These are phyloP conservation scores for Bauhinia variegata DNA, from an alignment of 306 rosid species.

Conservation along the genomic window DNA sequence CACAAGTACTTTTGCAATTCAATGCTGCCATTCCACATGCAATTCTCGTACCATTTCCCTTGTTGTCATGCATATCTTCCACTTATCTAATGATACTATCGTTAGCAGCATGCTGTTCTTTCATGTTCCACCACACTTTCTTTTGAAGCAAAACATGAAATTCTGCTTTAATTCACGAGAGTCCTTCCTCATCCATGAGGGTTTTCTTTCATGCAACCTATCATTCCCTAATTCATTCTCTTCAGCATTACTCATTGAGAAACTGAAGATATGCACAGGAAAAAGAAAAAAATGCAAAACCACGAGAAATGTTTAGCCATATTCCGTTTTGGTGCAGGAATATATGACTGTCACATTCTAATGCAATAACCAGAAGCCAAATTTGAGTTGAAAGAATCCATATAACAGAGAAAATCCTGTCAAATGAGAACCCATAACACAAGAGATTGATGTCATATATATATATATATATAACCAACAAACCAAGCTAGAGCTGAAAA, in stretches of 20 bases:
- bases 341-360: neutral
- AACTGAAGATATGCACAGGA: neutral
- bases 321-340: neutral
- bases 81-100: neutral
- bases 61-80: neutral
- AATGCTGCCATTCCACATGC: neutral
- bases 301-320: neutral
- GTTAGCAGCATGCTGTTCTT: neutral
- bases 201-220: no score
- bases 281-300: slow-evolving; percentile 5
- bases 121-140: neutral
- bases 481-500: no score
- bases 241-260: no score
- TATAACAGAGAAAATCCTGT: no score
- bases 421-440: no score
- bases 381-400: neutral
- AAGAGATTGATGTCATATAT: no score
- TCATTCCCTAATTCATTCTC: no score
- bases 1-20: neutral
- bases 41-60: neutral
- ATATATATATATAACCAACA: no score
- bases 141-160: neutral
- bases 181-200: neutral
- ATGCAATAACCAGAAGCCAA: neutral
- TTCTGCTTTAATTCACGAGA: neutral